phyloP scores from a whole-genome alignment of 169 alveolate species.

The Miamiensis avidus region DNA sequence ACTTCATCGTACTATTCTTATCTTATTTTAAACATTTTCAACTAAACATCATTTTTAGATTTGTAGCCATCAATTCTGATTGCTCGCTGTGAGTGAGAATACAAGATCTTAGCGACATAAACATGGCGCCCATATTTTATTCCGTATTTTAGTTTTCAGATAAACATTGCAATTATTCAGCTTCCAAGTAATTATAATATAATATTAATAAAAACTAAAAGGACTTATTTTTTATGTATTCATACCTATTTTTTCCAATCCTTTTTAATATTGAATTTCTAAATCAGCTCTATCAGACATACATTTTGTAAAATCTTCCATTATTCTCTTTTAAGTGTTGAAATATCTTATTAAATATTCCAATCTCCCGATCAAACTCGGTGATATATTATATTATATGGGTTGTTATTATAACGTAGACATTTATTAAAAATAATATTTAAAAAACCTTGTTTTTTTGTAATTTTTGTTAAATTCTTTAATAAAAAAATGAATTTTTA shows the following conservation, averaged over 20 bases:
- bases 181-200: not conserved
- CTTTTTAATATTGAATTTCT: not conserved
- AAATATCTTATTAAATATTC: not conserved
- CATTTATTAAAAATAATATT: too few relatives aligned
- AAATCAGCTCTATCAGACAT: not conserved
- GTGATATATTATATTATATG: not conserved
- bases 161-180: not conserved
- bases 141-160: not conserved
- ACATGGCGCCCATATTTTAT: too few relatives aligned
- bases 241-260: not conserved
- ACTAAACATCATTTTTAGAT: too few relatives aligned
- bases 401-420: too few relatives aligned
- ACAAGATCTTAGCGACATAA: not conserved
- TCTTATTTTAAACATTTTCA: too few relatives aligned
- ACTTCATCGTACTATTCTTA: too few relatives aligned
- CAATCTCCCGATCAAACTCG: not conserved
- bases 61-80: not conserved
- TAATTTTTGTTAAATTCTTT: too few relatives aligned
- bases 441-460: too few relatives aligned
- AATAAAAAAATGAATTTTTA: too few relatives aligned
- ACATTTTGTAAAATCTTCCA: not conserved
- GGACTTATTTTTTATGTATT: too few relatives aligned
- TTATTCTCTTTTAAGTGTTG: too few relatives aligned
- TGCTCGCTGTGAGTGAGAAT: not conserved
- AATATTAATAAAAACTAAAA: too few relatives aligned